phyloP scores from a whole-genome alignment of 805 yeast species.

The Tetrapisispora pingtungensis region DNA sequence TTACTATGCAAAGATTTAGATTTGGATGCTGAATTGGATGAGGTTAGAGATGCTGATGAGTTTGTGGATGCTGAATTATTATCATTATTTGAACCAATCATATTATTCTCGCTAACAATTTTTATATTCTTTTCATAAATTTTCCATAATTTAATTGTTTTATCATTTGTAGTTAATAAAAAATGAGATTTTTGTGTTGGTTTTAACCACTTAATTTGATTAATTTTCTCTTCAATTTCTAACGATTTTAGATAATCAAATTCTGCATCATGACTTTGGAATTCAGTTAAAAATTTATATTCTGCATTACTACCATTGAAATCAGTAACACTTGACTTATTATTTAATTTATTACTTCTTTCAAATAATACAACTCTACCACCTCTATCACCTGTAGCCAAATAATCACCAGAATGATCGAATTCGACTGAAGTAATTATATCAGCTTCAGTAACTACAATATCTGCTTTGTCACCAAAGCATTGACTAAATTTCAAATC shows the following conservation, averaged over 20 bases:
- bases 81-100: constrained; percentile 35
- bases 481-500: constrained; percentile 81
- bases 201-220: constrained; percentile 92
- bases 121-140: constrained; percentile 84
- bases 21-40: constrained; percentile 4
- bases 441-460: constrained; percentile 94
- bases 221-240: constrained; percentile 96
- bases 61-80: constrained; percentile 2
- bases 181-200: constrained; percentile 86
- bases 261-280: constrained; percentile 97
- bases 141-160: constrained; percentile 98
- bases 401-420: constrained; percentile 85
- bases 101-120: constrained; percentile 84
- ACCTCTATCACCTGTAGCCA: constrained; percentile 98
- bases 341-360: constrained; percentile 61
- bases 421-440: constrained; percentile 95
- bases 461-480: constrained; percentile 97
- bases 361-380: constrained; percentile 96
- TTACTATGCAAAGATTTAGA: constrained; percentile 3
- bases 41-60: constrained; percentile 1
- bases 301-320: constrained; percentile 47
- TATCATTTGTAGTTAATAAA: constrained; percentile 85
- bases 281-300: constrained; percentile 91
- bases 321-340: background rate
- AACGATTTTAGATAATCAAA: constrained; percentile 91